Evolutionary conservation across 257 asterid species (phyloP), one percentile per base, ranked within the genome.

Genomic region (Nicotiana undulata): DNA sequence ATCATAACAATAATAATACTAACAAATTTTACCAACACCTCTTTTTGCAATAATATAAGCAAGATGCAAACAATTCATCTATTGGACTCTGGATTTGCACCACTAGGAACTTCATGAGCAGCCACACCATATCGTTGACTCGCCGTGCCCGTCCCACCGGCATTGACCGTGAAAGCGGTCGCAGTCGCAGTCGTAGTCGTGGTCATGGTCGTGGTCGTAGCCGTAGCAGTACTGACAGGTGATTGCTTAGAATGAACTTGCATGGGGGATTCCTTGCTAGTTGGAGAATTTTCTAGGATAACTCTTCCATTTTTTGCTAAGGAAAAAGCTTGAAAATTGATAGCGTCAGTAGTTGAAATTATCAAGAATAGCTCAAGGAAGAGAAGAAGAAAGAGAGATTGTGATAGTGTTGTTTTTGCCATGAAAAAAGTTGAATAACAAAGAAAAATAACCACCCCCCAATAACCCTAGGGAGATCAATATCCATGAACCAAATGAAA

Each of bases 31-130:
- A 51, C 78, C 24, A 64, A 29, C 74, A 64, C 49, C 3, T 13
- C 2, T 6, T 7, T 63, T 70, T 63, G 68, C 37, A 28, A 63
- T 28, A 63, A 26, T 10, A 51, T 51, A 51, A 51, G 56, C 56
- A 51, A 26, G 20, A 1, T 18, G 75, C 75, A 20, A 70, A 8
- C 3, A 66, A 46, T 63, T 86, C 59, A 84, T 85, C 89, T 84
- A 81, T 93, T 93, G 75, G 96, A 91, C 85, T 92, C 95, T 0
- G 98, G 97, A 82, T 93, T 93, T 16, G 98, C 90, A 83, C 98
- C 98, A 80, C 98, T 93, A 0, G 97, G 98, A 26, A 93, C 98
- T 70, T 90, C 95, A 86, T 93, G 98, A 63, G 92, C 93, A 83
- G 88, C 91, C 40, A 26, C 86, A 9, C 84, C 80, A 81, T 90